Evolutionary conservation across 768 basidiomycete species (phyloP).

Genomic region (Lactifluus hygrophoroides): DNA sequence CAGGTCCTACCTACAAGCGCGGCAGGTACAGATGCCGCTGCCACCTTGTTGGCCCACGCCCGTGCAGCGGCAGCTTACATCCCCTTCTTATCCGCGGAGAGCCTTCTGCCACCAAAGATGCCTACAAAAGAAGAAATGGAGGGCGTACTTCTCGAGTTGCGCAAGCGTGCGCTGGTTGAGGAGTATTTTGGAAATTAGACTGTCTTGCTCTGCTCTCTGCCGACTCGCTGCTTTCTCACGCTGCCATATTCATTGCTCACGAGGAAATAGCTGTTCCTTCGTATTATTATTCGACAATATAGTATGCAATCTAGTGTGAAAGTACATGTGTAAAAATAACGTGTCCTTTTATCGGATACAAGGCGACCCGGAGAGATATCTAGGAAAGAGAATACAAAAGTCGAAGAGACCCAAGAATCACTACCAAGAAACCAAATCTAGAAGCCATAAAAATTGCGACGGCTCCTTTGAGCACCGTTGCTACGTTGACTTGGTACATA

Average conservation of each 20-base stretch:
- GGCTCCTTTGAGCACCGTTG: not conserved
- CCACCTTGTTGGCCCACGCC: slow-evolving; percentile 32
- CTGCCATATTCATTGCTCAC: not conserved
- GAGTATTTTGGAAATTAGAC: slow-evolving; percentile 55
- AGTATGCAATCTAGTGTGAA: not conserved
- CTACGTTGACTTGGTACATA: not conserved
- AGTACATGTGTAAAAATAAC: not conserved
- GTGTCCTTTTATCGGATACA: not conserved
- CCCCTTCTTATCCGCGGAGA: slow-evolving; percentile 63
- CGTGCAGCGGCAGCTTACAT: slow-evolving; percentile 61
- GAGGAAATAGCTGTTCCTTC: not conserved
- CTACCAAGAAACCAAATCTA: slow-evolving; percentile 5
- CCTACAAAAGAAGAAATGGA: slow-evolving; percentile 77
- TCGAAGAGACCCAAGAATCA: not conserved
- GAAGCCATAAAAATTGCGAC: not conserved
- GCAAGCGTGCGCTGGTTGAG: slow-evolving; percentile 76
- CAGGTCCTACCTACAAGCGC: slow-evolving; percentile 20
- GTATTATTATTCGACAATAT: not conserved
- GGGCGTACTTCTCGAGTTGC: slow-evolving; percentile 56
- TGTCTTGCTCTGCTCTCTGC: not conserved
- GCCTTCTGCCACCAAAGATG: slow-evolving; percentile 67
- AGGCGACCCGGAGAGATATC: too few relatives aligned
- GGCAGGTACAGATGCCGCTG: slow-evolving; percentile 19
- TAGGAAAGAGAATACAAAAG: slow-evolving; percentile 3
- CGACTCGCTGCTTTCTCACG: not conserved